Evolutionary conservation across 805 yeast species (phyloP).

Genomic region (Schwanniomyces pseudopolymorphus): DNA sequence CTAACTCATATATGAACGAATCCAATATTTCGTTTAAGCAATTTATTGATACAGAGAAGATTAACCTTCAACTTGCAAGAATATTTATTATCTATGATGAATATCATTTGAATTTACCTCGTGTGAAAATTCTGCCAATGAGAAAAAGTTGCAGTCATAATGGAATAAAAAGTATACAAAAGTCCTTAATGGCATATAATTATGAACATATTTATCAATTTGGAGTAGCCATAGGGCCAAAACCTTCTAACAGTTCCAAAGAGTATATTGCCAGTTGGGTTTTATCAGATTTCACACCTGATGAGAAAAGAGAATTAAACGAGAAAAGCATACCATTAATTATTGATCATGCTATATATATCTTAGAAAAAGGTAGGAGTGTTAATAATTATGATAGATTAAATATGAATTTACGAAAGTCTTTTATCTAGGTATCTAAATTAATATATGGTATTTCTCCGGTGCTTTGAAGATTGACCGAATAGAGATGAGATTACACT

Average conservation of each 20-base stretch:
- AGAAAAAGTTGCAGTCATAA: conserved; percentile 41
- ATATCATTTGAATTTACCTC: conserved; percentile 33
- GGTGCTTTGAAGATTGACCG: background rate
- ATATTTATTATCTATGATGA: conserved; percentile 37
- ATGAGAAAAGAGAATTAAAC: conserved; percentile 20
- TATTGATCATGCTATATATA: conserved; percentile 11
- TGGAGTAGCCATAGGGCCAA: conserved; percentile 45
- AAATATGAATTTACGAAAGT: conserved; percentile 5
- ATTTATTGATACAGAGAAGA: conserved; percentile 18
- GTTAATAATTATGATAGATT: conserved; percentile 18
- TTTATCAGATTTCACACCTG: conserved; percentile 27
- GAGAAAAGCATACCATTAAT: conserved; percentile 5
- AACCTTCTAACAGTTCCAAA: conserved; percentile 32
- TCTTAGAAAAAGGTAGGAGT: conserved; percentile 14
- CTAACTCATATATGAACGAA: conserved; percentile 42
- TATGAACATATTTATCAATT: conserved; percentile 22
- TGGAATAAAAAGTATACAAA: conserved; percentile 30
- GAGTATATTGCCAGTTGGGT: conserved; percentile 43
- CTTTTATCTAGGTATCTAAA: background rate
- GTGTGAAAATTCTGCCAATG: conserved; percentile 25
- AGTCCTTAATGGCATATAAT: conserved; percentile 1
- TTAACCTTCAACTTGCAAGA: conserved; percentile 10
- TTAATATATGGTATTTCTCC: conserved; percentile 8
- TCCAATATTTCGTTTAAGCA: conserved; percentile 28
- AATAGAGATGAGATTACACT: background rate